phyloP scores from a whole-genome alignment of 2,329 filamentous ascomycete species.

The Alternaria sp. region DNA sequence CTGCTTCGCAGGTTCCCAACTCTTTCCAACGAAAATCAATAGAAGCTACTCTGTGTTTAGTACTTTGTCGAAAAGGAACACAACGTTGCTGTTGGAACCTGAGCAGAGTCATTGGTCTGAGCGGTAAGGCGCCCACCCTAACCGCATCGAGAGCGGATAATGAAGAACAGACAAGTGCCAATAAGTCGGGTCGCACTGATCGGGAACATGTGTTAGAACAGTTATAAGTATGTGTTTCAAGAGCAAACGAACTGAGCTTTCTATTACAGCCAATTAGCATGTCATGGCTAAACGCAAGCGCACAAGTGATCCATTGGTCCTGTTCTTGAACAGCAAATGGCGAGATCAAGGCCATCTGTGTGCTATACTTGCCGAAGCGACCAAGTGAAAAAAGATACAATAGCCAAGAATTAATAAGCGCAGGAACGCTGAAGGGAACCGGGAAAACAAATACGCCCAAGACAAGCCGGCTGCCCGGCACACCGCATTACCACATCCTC shows the following conservation, averaged over 20 bases:
- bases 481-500: slow-evolving; percentile 28
- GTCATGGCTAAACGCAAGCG: not conserved
- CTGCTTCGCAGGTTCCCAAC: not conserved
- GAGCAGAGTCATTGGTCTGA: not conserved
- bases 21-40: not conserved
- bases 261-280: not conserved
- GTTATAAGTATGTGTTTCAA: not conserved
- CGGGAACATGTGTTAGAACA: not conserved
- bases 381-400: not conserved
- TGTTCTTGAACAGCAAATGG: not conserved
- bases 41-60: not conserved
- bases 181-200: slow-evolving; percentile 3
- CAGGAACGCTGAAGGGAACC: not conserved
- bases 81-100: slow-evolving; percentile 5
- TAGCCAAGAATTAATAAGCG: slow-evolving; percentile 4
- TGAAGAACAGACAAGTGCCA: slow-evolving; percentile 6
- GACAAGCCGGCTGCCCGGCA: not conserved
- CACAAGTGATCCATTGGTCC: not conserved
- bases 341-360: not conserved
- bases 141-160: not conserved
- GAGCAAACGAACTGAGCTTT: not conserved
- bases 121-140: slow-evolving; percentile 11
- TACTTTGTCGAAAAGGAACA: not conserved
- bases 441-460: not conserved
- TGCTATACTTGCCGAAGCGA: not conserved